Evolutionary conservation across 2,329 filamentous ascomycete species (phyloP), one percentile per base, ranked within the genome.

Genomic region (Fusarium austroafricanum): DNA sequence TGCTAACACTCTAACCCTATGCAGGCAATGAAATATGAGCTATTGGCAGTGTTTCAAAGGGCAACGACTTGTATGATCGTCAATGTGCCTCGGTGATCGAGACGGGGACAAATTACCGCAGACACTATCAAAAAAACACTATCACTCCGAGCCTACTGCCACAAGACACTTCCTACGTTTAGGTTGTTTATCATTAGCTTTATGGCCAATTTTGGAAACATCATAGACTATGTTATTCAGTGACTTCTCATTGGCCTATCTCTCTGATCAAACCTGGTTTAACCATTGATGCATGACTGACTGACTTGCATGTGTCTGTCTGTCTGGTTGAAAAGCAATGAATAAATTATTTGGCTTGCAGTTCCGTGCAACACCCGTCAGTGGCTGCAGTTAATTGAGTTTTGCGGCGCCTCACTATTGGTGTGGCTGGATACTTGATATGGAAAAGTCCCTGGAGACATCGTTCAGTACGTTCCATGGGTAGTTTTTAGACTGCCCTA

Each of bases 331-430:
- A 42, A 47, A 31, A 42, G 9, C 11, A 46, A 35, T 55, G 31
- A 39, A 62, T 38, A 14, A 28, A 53, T 40, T 23, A 35, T 37
- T 31, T 61, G 46, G 56, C 40, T 45, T 61, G 56, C 56, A 61
- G 33, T n/a, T 55, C 8, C 26, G 49, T 53, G 58, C 33, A 55
- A 47, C 47, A 29, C 38, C 17, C 42, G 42, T 54, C 18, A 46
- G 43, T 50, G 55, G 44, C 57, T 46, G 56, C 28, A 45, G 50
- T 31, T 53, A 20, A 35, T 46, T 46, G 29, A 31, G 12, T 31
- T 11, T 31, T 14, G 29, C 29, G 29, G 29, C 29, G 29, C 29
- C 29, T 31, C 29, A 31, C 12, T 6, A 46, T 46, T 40, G 45
- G 28, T 46, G 33, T 55, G 33, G 35, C 29, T 54, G 56, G 39